phyloP scores from a whole-genome alignment of 805 yeast genomes.

The Trichomonascus vanleenenianus region DNA sequence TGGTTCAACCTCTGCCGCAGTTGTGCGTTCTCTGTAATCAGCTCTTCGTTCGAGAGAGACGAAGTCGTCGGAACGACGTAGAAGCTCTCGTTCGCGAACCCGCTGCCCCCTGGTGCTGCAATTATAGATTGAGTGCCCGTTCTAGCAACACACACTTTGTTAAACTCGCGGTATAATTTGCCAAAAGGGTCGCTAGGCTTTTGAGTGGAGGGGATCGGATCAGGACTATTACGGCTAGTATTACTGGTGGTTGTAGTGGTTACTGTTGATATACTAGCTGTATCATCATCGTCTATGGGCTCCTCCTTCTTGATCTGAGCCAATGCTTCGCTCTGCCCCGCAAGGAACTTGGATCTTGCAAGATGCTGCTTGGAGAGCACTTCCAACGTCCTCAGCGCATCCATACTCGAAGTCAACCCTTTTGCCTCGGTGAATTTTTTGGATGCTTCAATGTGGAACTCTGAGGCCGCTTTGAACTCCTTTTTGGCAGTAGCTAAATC shows the following conservation, averaged over 20 bases:
- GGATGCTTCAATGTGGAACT: conserved; percentile 33
- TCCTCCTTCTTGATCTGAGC: conserved; percentile 1
- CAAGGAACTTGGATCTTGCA: conserved; percentile 27
- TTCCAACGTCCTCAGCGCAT: conserved; percentile 25
- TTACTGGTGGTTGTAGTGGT: no score
- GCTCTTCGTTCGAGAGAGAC: conserved; percentile 25
- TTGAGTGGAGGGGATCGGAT: no score
- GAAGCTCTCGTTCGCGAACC: conserved; percentile 21
- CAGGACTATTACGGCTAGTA: no score
- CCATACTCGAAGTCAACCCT: conserved; percentile 8
- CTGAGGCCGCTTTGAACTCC: conserved; percentile 36
- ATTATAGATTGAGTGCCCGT: no score
- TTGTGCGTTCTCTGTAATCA: conserved; percentile 28
- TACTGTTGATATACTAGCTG: no score
- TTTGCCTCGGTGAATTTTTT: conserved; percentile 26
- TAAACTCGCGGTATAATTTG: no score
- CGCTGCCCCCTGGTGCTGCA: neutral
- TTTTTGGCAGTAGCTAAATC: conserved; percentile 40
- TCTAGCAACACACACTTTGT: no score
- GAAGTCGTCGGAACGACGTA: conserved; percentile 30
- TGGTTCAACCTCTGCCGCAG: conserved; percentile 24
- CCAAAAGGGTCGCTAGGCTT: no score
- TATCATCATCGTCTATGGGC: no score
- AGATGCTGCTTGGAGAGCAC: conserved; percentile 27
- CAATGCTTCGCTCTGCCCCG: conserved; percentile 8